phyloP scores from a whole-genome alignment of 106 monocot species.

The Dioscorea alata region DNA sequence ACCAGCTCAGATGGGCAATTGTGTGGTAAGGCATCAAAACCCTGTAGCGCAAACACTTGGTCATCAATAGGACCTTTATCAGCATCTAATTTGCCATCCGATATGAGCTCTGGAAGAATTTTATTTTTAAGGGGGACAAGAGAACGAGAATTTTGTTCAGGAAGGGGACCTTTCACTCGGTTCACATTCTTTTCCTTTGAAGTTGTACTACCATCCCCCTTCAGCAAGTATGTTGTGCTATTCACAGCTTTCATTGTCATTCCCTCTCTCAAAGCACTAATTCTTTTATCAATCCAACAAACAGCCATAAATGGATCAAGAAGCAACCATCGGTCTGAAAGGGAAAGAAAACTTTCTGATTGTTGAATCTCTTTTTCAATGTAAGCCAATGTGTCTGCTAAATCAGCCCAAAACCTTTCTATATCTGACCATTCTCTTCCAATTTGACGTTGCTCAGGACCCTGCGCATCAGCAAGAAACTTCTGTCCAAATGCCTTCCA shows the following conservation, averaged over 20 bases:
- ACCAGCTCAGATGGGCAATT: background rate
- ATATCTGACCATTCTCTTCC: constrained; percentile 62
- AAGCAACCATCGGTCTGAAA: constrained; percentile 55
- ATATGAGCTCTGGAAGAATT: constrained; percentile 14
- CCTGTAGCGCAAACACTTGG: background rate
- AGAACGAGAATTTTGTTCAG: background rate
- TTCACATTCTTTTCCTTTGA: constrained; percentile 1
- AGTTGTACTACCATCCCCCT: constrained; percentile 2
- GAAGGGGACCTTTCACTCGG: constrained; percentile 1
- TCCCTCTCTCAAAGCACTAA: constrained; percentile 47
- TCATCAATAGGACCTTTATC: background rate
- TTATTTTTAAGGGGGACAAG: background rate
- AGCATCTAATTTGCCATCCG: constrained; percentile 10
- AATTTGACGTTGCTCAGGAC: constrained; percentile 16
- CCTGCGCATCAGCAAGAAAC: constrained; percentile 15
- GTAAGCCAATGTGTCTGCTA: constrained; percentile 39
- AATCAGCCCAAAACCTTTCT: constrained; percentile 65
- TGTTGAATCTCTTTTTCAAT: constrained; percentile 25
- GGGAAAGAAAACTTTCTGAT: constrained; percentile 20
- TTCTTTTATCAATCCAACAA: constrained; percentile 64
- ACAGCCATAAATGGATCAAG: constrained; percentile 81
- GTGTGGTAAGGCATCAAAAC: constrained; percentile 7
- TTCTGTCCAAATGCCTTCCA: constrained; percentile 74
- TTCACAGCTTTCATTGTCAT: constrained; percentile 47
- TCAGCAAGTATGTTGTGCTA: constrained; percentile 35